phyloP scores from a whole-genome alignment of 1,139 yeast genomes.

The Pichia sp. region DNA sequence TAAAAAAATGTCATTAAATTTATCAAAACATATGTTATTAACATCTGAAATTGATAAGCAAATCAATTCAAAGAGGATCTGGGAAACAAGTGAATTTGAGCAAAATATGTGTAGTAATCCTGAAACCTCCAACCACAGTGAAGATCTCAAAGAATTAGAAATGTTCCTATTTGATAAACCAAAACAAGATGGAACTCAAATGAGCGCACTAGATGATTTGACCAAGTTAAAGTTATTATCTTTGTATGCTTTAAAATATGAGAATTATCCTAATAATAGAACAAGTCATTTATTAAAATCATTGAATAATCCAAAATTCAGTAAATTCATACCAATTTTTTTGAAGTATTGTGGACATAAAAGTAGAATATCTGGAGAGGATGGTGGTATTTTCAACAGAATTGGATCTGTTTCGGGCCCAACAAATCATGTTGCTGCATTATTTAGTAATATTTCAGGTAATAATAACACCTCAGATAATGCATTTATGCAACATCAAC shows the following conservation, averaged over 20 bases:
- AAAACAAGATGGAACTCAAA: slow-evolving; percentile 12
- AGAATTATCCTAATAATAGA: slow-evolving; percentile 37
- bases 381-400: slow-evolving; percentile 25
- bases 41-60: slow-evolving; percentile 79
- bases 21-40: slow-evolving; percentile 87
- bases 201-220: slow-evolving; percentile 31
- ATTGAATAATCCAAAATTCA: slow-evolving; percentile 33
- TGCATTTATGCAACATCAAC: slow-evolving; percentile 59
- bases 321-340: slow-evolving; percentile 31
- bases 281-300: slow-evolving; percentile 32
- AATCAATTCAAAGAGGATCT: slow-evolving; percentile 51
- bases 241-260: slow-evolving; percentile 67
- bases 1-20: slow-evolving; percentile 77
- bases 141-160: slow-evolving; percentile 40
- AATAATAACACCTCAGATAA: slow-evolving; percentile 31
- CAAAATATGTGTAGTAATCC: slow-evolving; percentile 68
- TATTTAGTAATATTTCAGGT: slow-evolving; percentile 23
- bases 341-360: slow-evolving; percentile 36
- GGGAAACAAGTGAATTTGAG: slow-evolving; percentile 87
- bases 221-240: slow-evolving; percentile 58
- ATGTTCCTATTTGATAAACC: slow-evolving; percentile 32
- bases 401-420: slow-evolving; percentile 17
- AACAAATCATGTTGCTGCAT: slow-evolving; percentile 23
- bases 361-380: slow-evolving; percentile 38
- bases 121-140: slow-evolving; percentile 42